phyloP scores from a whole-genome alignment of 371 early-diverging fungal species.

The Apophysomyces sp. region DNA sequence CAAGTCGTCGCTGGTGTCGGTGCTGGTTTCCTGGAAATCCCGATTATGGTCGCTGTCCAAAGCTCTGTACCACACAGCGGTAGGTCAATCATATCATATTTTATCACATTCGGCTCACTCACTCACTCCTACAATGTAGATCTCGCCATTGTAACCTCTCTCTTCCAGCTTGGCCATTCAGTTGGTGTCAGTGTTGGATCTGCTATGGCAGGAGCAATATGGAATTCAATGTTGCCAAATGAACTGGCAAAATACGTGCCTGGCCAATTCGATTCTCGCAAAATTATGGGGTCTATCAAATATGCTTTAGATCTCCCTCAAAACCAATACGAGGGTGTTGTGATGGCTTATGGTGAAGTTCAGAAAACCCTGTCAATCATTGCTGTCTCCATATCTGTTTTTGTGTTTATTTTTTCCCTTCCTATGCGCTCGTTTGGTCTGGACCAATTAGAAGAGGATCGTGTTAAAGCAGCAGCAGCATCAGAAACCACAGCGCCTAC shows the following conservation, averaged over 20 bases:
- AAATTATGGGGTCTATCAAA: conserved; percentile 25
- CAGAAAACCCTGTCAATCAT: conserved; percentile 32
- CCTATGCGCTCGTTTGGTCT: conserved; percentile 35
- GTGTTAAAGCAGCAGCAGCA: not conserved
- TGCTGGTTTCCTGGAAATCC: conserved; percentile 32
- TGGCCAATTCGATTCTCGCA: conserved; percentile 26
- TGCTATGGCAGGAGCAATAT: conserved; percentile 39
- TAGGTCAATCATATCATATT: conserved; percentile 1
- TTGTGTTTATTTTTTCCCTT: conserved; percentile 25
- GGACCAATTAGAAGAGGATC: conserved; percentile 1
- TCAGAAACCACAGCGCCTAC: not conserved
- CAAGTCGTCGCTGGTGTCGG: conserved; percentile 43
- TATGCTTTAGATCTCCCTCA: conserved; percentile 24
- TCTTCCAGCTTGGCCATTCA: conserved; percentile 33
- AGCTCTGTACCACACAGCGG: conserved; percentile 37
- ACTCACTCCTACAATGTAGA: conserved; percentile 14
- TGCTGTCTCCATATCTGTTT: conserved; percentile 21
- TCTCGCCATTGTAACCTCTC: conserved; percentile 36
- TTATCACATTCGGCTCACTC: not conserved
- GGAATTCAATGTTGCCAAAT: conserved; percentile 36
- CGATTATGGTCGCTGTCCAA: conserved; percentile 35
- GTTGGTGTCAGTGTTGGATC: conserved; percentile 33
- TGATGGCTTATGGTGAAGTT: conserved; percentile 28
- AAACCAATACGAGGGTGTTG: conserved; percentile 28
- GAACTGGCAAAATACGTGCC: conserved; percentile 31